Evolutionary conservation across 306 rosid genomes (phyloP).

Genomic region (Prunus kanzakura): DNA sequence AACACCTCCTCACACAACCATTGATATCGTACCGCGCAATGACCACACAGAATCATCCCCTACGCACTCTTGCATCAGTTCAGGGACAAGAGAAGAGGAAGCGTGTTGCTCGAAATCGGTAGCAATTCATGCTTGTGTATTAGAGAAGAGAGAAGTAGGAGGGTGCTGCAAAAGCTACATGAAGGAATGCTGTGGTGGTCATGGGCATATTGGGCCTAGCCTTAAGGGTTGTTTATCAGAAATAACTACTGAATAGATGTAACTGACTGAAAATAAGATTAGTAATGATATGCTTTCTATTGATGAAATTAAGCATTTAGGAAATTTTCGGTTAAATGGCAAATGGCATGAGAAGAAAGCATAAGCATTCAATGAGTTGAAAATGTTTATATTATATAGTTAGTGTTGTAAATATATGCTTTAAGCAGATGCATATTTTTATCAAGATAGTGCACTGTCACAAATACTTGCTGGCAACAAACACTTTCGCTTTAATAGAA

Average conservation of each 20-base stretch:
- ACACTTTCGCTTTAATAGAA: too few relatives aligned
- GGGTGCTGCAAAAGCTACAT: slow-evolving; percentile 84
- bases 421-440: too few relatives aligned
- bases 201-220: slow-evolving; percentile 42
- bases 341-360: neutral
- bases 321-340: slow-evolving; percentile 13
- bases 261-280: slow-evolving; percentile 14
- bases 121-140: slow-evolving; percentile 37
- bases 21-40: slow-evolving; percentile 23
- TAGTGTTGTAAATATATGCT: neutral
- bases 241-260: slow-evolving; percentile 51
- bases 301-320: slow-evolving; percentile 6
- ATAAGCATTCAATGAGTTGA: neutral
- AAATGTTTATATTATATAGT: neutral
- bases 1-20: slow-evolving; percentile 19
- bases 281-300: neutral
- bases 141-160: slow-evolving; percentile 52
- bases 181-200: slow-evolving; percentile 70
- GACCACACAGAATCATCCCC: slow-evolving; percentile 22
- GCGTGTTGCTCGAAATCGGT: slow-evolving; percentile 28
- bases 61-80: neutral
- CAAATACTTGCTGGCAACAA: too few relatives aligned
- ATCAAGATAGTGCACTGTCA: too few relatives aligned
- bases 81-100: slow-evolving; percentile 16
- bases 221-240: slow-evolving; percentile 58